Conservation (phyloP, 192 early-diverging fungal genomes). For the Cladochytrium replicatum region DNA sequence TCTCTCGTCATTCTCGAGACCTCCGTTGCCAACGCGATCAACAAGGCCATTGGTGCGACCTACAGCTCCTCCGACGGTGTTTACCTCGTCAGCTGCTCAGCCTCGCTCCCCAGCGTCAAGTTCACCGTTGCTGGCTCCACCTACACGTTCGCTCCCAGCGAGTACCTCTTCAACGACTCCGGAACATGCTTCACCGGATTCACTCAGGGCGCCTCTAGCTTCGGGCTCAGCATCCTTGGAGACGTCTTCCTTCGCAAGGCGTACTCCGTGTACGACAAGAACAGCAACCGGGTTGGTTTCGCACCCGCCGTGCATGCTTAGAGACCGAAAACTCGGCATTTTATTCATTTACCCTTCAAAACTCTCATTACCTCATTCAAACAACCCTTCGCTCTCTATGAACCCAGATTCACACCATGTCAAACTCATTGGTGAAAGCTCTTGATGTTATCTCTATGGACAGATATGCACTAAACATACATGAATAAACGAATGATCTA, state of each 20-base stretch:
- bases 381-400: too few relatives aligned
- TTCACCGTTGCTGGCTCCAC: slow-evolving; percentile 19
- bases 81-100: slow-evolving; percentile 19
- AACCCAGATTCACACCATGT: too few relatives aligned
- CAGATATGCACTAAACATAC: too few relatives aligned
- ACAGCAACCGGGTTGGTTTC: slow-evolving; percentile 31
- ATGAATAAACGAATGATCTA: too few relatives aligned
- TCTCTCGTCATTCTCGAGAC: slow-evolving; percentile 12
- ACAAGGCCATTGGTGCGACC: slow-evolving; percentile 23
- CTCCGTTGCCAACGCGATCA: slow-evolving; percentile 12
- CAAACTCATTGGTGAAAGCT: too few relatives aligned
- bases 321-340: too few relatives aligned
- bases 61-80: slow-evolving; percentile 4
- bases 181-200: slow-evolving; percentile 26
- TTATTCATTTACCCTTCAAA: too few relatives aligned
- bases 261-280: slow-evolving; percentile 41
- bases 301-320: slow-evolving; percentile 20
- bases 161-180: slow-evolving; percentile 21
- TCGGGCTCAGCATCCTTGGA: slow-evolving; percentile 34
- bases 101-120: slow-evolving; percentile 11
- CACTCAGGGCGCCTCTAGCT: slow-evolving; percentile 13
- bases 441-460: too few relatives aligned
- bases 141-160: slow-evolving; percentile 17
- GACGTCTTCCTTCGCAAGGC: slow-evolving; percentile 40
- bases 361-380: too few relatives aligned